Evolutionary conservation across 148 eudicot genomes (phyloP).

Genomic region (Chenopodium formosanum): DNA sequence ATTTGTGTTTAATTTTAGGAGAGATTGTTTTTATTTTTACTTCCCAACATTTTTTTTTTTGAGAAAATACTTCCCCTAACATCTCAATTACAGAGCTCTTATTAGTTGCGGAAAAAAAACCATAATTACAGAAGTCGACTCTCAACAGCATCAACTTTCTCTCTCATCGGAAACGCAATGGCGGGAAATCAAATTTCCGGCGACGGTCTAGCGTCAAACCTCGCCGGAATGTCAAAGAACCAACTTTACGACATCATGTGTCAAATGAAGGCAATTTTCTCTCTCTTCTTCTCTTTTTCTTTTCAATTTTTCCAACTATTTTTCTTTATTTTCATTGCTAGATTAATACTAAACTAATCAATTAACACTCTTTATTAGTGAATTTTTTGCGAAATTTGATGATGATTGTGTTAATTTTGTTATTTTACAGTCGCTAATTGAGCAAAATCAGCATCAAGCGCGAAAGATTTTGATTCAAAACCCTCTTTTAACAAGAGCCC

Average conservation of each 20-base stretch:
- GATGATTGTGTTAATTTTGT: conserved; percentile 7
- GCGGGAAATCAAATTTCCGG: conserved; percentile 58
- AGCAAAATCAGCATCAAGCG: conserved; percentile 91
- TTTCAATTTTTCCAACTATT: not conserved
- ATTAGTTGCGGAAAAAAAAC: too few species aligned
- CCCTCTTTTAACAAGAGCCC: conserved; percentile 75
- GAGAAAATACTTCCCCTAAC: too few species aligned
- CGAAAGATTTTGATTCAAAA: conserved; percentile 79
- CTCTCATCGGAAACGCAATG: conserved; percentile 31
- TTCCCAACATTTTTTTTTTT: too few species aligned
- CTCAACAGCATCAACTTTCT: not conserved
- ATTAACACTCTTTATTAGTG: not conserved
- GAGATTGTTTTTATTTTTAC: too few species aligned
- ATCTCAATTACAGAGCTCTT: too few species aligned
- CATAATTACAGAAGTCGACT: not conserved
- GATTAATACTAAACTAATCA: not conserved
- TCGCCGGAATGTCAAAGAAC: conserved; percentile 78
- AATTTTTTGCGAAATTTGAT: not conserved
- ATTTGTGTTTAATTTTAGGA: too few species aligned
- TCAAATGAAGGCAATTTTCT: conserved; percentile 70
- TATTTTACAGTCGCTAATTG: conserved; percentile 55
- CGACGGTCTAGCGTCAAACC: conserved; percentile 58
- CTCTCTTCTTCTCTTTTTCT: not conserved
- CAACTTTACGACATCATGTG: conserved; percentile 91
- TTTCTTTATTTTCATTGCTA: not conserved